These are phyloP conservation scores for Azolla pinnata DNA, from an alignment of 75 land plant genomes.

Conservation along the genomic window DNA sequence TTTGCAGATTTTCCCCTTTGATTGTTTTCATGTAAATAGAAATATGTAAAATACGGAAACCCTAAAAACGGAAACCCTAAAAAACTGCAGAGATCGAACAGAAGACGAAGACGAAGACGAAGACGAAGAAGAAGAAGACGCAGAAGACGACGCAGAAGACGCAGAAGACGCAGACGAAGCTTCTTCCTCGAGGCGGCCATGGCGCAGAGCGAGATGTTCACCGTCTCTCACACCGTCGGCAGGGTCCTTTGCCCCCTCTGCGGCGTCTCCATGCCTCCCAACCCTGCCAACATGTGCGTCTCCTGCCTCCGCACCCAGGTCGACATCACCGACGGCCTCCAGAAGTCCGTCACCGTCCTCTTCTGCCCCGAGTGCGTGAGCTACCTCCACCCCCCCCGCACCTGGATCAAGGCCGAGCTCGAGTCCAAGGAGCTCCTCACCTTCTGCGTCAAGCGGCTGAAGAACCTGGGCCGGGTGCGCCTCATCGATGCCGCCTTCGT, in stretches of 20 bases:
- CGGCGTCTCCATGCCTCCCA: constrained; percentile 61
- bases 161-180: too few relatives aligned
- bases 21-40: too few relatives aligned
- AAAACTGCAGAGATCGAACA: too few relatives aligned
- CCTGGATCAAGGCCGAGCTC: constrained; percentile 50
- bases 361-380: constrained; percentile 50
- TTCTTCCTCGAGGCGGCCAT: constrained; percentile 1
- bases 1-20: too few relatives aligned
- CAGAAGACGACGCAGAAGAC: too few relatives aligned
- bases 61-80: too few relatives aligned
- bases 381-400: constrained; percentile 60
- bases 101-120: too few relatives aligned
- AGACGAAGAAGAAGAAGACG: too few relatives aligned
- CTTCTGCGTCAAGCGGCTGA: constrained; percentile 53
- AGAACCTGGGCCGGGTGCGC: constrained; percentile 33
- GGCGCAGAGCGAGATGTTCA: constrained; percentile 44
- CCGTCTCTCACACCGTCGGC: constrained; percentile 51
- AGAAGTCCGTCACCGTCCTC: constrained; percentile 38
- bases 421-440: constrained; percentile 66
- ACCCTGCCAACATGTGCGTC: constrained; percentile 78
- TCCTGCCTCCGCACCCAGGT: constrained; percentile 55
- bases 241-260: constrained; percentile 69
- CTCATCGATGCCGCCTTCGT: constrained; percentile 59
- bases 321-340: constrained; percentile 70
- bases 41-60: too few relatives aligned